Evolutionary conservation across 352 stramenopile species (phyloP), one percentile per base, ranked within the genome.

Genomic region (Pythium chondricola): DNA sequence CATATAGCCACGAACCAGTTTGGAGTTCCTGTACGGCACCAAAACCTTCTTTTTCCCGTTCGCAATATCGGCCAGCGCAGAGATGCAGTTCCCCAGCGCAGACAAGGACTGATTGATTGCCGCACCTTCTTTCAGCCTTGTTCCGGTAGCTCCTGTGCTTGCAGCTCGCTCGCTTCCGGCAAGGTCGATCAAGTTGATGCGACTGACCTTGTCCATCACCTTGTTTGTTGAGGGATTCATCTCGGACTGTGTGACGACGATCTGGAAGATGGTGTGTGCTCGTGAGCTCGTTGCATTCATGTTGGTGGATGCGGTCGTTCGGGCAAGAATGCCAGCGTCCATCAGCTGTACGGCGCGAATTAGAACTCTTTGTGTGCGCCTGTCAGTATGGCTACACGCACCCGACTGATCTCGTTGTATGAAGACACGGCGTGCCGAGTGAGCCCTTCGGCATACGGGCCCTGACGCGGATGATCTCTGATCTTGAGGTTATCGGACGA

Each of bases 51-150:
- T 94, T 46, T 91, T 91, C n/a, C 77, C 82, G 41, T 88, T 92
- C 8, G 82, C 76, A 48, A 88, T 72, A 52, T 92, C 79, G 26
- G 84, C 85, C 9, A 97, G 62, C 4, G 85, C 85, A 11, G 85
- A 96, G 51, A 98, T 98, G 31, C 93, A 95, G 47, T 96, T 95
- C 17, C 89, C 90, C 11, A 98, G 67, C 0, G 87, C 86, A 22
- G 86, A 95, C 11, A 97, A 63, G 1, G 81, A 93, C 79, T 80
- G 38, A 13, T 98, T 97, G 52, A 97, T 98, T n/a, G 83, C 88
- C 20, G 88, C 88, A 3, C 92, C 92, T 73, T 97, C 92, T 63
- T 97, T 97, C 20, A 97, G 56, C 16, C 85, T 66, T 25, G 70
- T 69, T 0, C 89, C 91, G 2, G 83, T 93, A 3, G 90, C 92